Evolutionary conservation across 805 yeast genomes (phyloP).

Genomic region (Kazachstania psychrophila): DNA sequence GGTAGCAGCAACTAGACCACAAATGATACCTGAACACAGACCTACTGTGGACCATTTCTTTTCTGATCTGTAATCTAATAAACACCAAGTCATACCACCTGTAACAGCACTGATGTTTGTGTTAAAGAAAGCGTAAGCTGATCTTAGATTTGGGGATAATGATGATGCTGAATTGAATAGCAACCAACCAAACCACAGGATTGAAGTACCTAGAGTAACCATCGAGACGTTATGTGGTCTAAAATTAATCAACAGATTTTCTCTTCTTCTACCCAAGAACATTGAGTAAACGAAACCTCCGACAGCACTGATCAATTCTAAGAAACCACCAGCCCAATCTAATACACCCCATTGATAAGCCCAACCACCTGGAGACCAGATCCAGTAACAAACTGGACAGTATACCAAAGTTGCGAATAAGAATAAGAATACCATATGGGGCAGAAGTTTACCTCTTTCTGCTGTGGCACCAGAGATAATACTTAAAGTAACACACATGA

Average conservation of each 20-base stretch:
- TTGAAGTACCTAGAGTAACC: conserved; percentile 77
- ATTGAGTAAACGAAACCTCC: conserved; percentile 82
- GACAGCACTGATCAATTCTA: conserved; percentile 84
- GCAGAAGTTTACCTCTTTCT: conserved; percentile 84
- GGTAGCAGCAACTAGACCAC: conserved; percentile 95
- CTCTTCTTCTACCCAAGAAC: conserved; percentile 73
- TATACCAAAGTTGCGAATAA: conserved; percentile 87
- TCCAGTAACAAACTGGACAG: conserved; percentile 93
- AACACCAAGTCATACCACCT: conserved; percentile 88
- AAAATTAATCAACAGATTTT: conserved; percentile 65
- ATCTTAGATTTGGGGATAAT: conserved; percentile 68
- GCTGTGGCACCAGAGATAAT: conserved; percentile 89
- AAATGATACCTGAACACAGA: conserved; percentile 87
- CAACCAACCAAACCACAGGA: conserved; percentile 94
- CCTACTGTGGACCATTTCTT: conserved; percentile 93
- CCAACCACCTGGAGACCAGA: conserved; percentile 93
- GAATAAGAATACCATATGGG: conserved; percentile 73
- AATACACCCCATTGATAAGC: conserved; percentile 84
- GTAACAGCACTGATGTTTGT: conserved; percentile 82
- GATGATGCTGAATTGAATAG: conserved; percentile 92
- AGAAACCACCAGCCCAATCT: conserved; percentile 97
- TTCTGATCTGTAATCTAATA: conserved; percentile 80
- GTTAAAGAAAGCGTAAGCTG: conserved; percentile 85
- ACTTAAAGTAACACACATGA: conserved; percentile 82
- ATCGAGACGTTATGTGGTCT: conserved; percentile 92